Conservation (phyloP, 2,329 filamentous ascomycete genomes). For the Ophiostoma ulmi region DNA sequence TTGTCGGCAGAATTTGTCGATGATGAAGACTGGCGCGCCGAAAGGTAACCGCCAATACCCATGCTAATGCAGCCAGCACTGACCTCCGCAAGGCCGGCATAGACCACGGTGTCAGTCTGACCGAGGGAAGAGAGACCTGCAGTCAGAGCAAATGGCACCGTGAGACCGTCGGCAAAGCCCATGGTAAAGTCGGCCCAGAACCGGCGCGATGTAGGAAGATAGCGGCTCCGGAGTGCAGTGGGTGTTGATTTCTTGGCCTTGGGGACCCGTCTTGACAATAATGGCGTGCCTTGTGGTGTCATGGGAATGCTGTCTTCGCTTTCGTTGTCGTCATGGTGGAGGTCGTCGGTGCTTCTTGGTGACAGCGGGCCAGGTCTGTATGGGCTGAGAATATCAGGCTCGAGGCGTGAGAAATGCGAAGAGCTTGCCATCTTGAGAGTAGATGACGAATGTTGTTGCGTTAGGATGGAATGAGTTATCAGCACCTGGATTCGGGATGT, state of each 20-base stretch:
- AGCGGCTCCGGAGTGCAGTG: background rate
- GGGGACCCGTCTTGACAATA: background rate
- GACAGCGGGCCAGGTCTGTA: background rate
- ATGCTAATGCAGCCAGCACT: conserved; percentile 68
- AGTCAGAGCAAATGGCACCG: conserved; percentile 69
- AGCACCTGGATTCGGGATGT: no score
- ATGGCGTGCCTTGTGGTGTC: background rate
- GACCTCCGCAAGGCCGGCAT: conserved; percentile 64
- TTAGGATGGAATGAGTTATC: background rate
- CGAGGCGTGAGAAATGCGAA: background rate
- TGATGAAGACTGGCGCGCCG: conserved; percentile 40
- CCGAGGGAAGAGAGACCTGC: conserved; percentile 61
- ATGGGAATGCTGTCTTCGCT: conserved; percentile 22
- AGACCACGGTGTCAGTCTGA: conserved; percentile 57
- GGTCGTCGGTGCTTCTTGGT: background rate
- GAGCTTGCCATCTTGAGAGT: background rate
- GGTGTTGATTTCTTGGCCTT: background rate
- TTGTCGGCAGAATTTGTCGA: conserved; percentile 16
- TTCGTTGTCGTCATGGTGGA: conserved; percentile 18
- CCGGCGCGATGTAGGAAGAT: conserved; percentile 33
- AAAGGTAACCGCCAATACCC: conserved; percentile 66
- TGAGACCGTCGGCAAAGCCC: conserved; percentile 68
- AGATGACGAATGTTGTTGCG: background rate
- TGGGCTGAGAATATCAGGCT: background rate
- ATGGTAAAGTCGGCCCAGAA: conserved; percentile 63